Conservation (phyloP, 208 protist species). For the Crithidia mellificae region DNA sequence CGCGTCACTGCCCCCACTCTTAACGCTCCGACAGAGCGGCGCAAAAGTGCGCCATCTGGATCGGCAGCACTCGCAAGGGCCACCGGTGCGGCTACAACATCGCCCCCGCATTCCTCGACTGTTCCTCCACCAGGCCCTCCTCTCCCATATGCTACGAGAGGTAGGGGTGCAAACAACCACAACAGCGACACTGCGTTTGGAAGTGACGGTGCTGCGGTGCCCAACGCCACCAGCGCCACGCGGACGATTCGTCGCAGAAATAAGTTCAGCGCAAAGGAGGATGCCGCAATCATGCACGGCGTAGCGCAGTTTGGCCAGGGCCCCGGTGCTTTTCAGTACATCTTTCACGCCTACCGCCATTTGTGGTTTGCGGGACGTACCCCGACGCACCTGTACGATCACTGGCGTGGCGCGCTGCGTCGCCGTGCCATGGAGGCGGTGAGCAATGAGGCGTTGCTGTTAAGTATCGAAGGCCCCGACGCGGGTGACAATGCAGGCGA, state of each 20-base stretch:
- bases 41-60: no score
- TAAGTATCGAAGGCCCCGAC: neutral
- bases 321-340: slow-evolving; percentile 58
- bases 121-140: no score
- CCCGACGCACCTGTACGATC: slow-evolving; percentile 70
- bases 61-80: no score
- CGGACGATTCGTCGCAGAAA: slow-evolving; percentile 31
- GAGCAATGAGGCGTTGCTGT: neutral
- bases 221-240: neutral
- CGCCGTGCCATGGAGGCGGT: slow-evolving; percentile 29
- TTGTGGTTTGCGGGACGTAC: slow-evolving; percentile 72
- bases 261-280: slow-evolving; percentile 68
- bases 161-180: no score
- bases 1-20: no score
- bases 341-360: slow-evolving; percentile 55
- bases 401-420: slow-evolving; percentile 79
- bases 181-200: no score
- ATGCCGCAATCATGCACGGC: slow-evolving; percentile 77
- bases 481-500: neutral
- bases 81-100: neutral
- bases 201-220: neutral
- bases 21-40: no score
- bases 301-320: slow-evolving; percentile 58
- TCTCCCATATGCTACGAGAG: no score
- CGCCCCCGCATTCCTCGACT: no score